These are phyloP conservation scores for Celoporthe dispersa DNA, from an alignment of 2,329 filamentous ascomycete species.

Conservation along the genomic window DNA sequence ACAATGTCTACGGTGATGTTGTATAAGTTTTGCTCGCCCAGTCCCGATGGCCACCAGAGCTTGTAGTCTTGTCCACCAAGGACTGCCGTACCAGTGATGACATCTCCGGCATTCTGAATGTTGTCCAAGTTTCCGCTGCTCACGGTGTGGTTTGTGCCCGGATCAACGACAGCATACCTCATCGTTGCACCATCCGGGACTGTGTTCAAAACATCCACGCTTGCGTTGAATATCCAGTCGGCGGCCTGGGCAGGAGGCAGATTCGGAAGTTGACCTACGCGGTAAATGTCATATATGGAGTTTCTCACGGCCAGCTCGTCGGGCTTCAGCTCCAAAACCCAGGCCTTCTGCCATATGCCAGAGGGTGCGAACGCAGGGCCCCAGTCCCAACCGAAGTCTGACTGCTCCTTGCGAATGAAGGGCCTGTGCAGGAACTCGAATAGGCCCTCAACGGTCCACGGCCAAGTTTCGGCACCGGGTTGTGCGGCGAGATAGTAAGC, in stretches of 20 bases:
- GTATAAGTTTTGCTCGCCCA: slow-evolving; percentile 63
- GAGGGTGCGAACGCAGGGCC: slow-evolving; percentile 64
- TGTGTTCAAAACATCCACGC: slow-evolving; percentile 59
- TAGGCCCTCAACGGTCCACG: slow-evolving; percentile 48
- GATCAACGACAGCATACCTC: slow-evolving; percentile 51
- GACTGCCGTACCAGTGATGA: slow-evolving; percentile 53
- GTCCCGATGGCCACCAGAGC: slow-evolving; percentile 64
- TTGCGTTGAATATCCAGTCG: slow-evolving; percentile 65
- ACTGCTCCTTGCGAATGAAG: slow-evolving; percentile 65
- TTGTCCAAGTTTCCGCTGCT: slow-evolving; percentile 44
- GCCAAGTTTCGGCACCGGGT: slow-evolving; percentile 56
- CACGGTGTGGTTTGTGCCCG: slow-evolving; percentile 43
- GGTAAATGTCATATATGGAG: slow-evolving; percentile 60
- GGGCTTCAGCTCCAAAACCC: slow-evolving; percentile 54
- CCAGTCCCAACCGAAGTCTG: slow-evolving; percentile 70
- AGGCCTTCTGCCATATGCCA: slow-evolving; percentile 66
- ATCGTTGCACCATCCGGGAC: slow-evolving; percentile 49
- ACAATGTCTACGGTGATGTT: slow-evolving; percentile 55
- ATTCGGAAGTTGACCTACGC: slow-evolving; percentile 61
- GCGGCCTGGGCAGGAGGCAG: slow-evolving; percentile 59
- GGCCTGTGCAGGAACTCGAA: slow-evolving; percentile 59
- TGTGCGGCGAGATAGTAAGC: slow-evolving; percentile 55
- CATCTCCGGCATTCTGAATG: slow-evolving; percentile 44
- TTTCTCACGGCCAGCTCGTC: slow-evolving; percentile 46
- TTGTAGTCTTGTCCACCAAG: slow-evolving; percentile 51